Evolutionary conservation across 768 basidiomycete species (phyloP).

Genomic region (Suillus paluster): DNA sequence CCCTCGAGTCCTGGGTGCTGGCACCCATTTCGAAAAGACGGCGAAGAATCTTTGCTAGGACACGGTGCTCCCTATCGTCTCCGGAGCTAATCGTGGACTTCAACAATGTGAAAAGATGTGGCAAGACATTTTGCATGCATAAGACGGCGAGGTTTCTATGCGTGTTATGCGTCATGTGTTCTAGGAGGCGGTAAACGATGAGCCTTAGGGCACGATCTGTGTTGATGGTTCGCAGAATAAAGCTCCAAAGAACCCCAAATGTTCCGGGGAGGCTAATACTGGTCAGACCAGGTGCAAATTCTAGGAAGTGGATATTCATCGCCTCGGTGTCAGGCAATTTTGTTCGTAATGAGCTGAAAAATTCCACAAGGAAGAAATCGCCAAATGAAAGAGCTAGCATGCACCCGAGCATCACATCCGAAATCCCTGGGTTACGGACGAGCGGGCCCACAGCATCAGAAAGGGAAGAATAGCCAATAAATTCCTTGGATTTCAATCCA

Average conservation of each 20-base stretch:
- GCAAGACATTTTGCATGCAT: slow-evolving; percentile 59
- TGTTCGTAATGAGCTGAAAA: slow-evolving; percentile 54
- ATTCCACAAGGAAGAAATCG: slow-evolving; percentile 59
- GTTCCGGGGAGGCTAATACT: slow-evolving; percentile 63
- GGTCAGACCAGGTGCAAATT: slow-evolving; percentile 44
- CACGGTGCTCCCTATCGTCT: slow-evolving; percentile 51
- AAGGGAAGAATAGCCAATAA: slow-evolving; percentile 69
- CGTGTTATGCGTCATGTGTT: slow-evolving; percentile 58
- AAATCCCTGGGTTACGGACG: slow-evolving; percentile 47
- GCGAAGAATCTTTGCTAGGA: slow-evolving; percentile 64
- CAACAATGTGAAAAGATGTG: slow-evolving; percentile 46
- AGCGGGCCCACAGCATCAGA: slow-evolving; percentile 61
- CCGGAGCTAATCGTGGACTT: slow-evolving; percentile 22
- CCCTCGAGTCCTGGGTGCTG: slow-evolving; percentile 63
- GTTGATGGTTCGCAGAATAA: slow-evolving; percentile 41
- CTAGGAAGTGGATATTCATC: slow-evolving; percentile 46
- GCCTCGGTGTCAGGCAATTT: slow-evolving; percentile 44
- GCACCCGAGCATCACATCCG: slow-evolving; percentile 65
- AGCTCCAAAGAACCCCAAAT: slow-evolving; percentile 61
- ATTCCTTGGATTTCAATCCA: slow-evolving; percentile 22
- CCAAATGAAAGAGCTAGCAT: slow-evolving; percentile 69
- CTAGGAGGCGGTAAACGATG: slow-evolving; percentile 62
- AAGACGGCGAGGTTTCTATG: slow-evolving; percentile 76
- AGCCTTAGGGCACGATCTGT: slow-evolving; percentile 51
- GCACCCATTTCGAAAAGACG: slow-evolving; percentile 79